phyloP scores from a whole-genome alignment of 352 stramenopile species.

The Globisporangium ultimum region DNA sequence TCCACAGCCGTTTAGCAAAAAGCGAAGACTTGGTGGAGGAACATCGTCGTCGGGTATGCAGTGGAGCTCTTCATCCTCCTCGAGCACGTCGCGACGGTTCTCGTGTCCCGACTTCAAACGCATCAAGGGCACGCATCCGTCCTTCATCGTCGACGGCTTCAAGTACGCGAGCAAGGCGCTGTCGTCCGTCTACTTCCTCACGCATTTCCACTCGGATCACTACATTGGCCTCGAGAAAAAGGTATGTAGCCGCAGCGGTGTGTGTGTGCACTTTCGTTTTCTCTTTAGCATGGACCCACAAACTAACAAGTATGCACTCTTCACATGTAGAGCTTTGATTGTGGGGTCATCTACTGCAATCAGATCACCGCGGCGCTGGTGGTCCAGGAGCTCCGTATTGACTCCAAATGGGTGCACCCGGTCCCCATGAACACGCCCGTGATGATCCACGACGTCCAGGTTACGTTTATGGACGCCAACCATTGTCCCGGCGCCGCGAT shows the following conservation, averaged over 20 bases:
- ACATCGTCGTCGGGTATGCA: conserved; percentile 12
- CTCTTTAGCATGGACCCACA: not conserved
- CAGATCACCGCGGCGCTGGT: conserved; percentile 90
- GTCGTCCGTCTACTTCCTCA: conserved; percentile 93
- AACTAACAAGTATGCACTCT: not conserved
- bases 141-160: conserved; percentile 89
- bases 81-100: conserved; percentile 2
- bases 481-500: conserved; percentile 96
- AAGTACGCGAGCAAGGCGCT: conserved; percentile 70
- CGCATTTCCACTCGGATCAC: conserved; percentile 97
- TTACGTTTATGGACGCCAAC: conserved; percentile 96
- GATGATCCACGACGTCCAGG: conserved; percentile 81
- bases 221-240: conserved; percentile 89
- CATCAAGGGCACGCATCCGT: conserved; percentile 66
- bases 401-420: conserved; percentile 89
- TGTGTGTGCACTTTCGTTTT: conserved; percentile 3
- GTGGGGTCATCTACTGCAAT: conserved; percentile 95
- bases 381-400: conserved; percentile 89
- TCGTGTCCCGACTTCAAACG: conserved; percentile 78
- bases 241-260: not conserved
- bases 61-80: conserved; percentile 2
- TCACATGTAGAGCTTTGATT: conserved; percentile 68
- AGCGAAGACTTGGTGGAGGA: conserved; percentile 6
- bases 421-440: conserved; percentile 89
- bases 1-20: conserved; percentile 23